Evolutionary conservation across 305 asterid genomes (phyloP), one percentile per base, ranked within the genome.

Genomic region (Solanum hybrid): DNA sequence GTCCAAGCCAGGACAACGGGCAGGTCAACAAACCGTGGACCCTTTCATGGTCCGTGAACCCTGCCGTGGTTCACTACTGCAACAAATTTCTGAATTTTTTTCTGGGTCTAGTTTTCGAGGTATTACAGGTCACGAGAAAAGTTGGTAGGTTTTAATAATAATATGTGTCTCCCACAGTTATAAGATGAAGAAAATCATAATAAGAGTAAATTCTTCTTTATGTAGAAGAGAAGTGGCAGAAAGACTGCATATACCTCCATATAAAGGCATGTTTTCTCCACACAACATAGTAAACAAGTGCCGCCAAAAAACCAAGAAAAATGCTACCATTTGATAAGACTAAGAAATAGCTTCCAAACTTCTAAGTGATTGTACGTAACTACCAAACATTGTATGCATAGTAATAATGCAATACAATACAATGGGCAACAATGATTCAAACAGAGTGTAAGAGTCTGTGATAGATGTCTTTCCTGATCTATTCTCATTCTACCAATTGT

Each of bases 311-410:
- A 78, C 92, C 94, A 88, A 95, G 88, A 56, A 95, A 89, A 87
- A 95, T 73, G 85, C 93, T 97, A 90, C 96, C 94, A 90, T 92
- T 96, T 76, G 98, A 95, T 87, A 97, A 32, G 37, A 89, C 91
- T 72, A 95, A 85, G 86, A 75, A 93, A 89, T 78, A 69, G 86
- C 88, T 92, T 77, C 98, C 95, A 11, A 96, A 87, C 94, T 94
- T 96, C 90, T 94, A 90, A 73, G 92, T 93, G 90, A 95, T 45
- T 73, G 91, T 92, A 40, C 93, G 97, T 90, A 95, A 96, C 97
- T 96, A 96, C 95, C 93, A 92, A 71, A 91, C 10, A 36, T 36
- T 36, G 38, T 36, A 36, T 36, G 38, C 10, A 36, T 36, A 8
- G 38, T 36, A 36, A 36, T 2, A 36, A 36, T 34, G 35, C 35